A percentile compares a stretch with the other conserved stretches of the same genome.
Evolutionary conservation across 78 protist genomes (phyloP).

Genomic region (Thecamonas trahens): DNA sequence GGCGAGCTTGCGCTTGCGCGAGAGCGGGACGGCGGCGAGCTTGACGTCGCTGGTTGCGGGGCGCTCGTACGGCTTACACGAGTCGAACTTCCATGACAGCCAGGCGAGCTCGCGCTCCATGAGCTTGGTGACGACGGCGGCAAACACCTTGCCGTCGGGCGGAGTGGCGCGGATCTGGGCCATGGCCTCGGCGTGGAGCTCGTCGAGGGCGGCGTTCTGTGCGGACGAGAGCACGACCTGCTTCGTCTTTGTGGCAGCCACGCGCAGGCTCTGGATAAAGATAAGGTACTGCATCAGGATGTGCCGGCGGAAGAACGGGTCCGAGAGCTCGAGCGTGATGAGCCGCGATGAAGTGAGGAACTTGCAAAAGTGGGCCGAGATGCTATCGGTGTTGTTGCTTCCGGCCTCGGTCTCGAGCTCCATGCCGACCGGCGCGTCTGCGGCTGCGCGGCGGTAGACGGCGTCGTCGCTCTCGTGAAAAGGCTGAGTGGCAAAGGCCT

Average conservation of each 20-base stretch:
- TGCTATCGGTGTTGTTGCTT: not conserved
- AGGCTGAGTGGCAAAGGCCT: not conserved
- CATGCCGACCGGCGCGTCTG: too few species aligned
- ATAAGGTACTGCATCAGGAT: not conserved
- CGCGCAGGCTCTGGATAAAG: not conserved
- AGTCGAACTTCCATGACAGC: not conserved
- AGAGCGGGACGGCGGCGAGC: too few species aligned
- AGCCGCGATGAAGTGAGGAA: constrained; percentile 3
- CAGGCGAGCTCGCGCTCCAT: not conserved
- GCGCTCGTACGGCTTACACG: constrained; percentile 6
- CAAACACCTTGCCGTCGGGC: not conserved
- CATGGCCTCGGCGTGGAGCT: too few species aligned
- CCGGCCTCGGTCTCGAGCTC: too few species aligned
- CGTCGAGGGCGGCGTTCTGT: too few species aligned
- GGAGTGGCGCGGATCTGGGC: not conserved
- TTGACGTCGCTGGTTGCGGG: too few species aligned
- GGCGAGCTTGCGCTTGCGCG: too few species aligned
- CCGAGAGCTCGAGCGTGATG: constrained; percentile 7
- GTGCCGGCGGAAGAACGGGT: constrained; percentile 10
- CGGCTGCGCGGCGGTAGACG: not conserved
- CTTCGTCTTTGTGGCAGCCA: not conserved
- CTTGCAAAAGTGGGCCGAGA: not conserved
- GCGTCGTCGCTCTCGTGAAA: not conserved
- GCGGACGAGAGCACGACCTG: not conserved
- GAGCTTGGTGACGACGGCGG: not conserved